These are phyloP conservation scores for Ceratobasidium sp. DNA, from an alignment of 1,284 basidiomycete species.

Conservation along the genomic window DNA sequence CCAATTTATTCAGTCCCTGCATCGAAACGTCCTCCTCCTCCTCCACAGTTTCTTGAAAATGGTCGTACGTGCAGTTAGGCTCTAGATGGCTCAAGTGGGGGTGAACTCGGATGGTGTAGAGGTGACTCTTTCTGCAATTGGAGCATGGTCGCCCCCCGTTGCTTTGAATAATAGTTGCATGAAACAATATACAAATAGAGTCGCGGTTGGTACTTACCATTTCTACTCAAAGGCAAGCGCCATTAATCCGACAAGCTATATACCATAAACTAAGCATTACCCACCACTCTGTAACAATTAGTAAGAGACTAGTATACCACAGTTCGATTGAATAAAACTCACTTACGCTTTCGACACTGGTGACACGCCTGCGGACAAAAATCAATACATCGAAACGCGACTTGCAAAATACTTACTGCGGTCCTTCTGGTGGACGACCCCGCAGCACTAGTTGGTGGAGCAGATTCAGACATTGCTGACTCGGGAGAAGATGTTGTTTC, in stretches of 20 bases:
- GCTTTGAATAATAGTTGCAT: not conserved
- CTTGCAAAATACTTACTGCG: no score
- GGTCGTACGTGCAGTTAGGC: conserved; percentile 35
- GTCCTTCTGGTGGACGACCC: no score
- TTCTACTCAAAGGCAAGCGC: not conserved
- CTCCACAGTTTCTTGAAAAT: not conserved
- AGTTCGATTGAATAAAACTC: not conserved
- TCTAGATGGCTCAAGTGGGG: conserved; percentile 25
- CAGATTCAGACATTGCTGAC: no score
- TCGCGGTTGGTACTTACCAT: not conserved
- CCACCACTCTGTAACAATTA: conserved; percentile 24
- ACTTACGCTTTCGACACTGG: conserved; percentile 41
- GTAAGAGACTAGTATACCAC: not conserved
- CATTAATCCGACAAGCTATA: not conserved
- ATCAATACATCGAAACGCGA: no score
- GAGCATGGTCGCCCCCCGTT: conserved; percentile 36
- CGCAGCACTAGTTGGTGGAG: no score
- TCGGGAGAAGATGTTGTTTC: no score
- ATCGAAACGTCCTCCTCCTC: not conserved
- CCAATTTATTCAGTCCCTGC: conserved; percentile 11
- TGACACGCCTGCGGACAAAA: conserved; percentile 12
- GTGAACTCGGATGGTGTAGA: conserved; percentile 28
- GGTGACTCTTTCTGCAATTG: conserved; percentile 24
- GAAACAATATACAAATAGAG: not conserved
- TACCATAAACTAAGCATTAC: not conserved